phyloP scores from a whole-genome alignment of 345 rosid genomes.

The Aquilaria yunnanensis region DNA sequence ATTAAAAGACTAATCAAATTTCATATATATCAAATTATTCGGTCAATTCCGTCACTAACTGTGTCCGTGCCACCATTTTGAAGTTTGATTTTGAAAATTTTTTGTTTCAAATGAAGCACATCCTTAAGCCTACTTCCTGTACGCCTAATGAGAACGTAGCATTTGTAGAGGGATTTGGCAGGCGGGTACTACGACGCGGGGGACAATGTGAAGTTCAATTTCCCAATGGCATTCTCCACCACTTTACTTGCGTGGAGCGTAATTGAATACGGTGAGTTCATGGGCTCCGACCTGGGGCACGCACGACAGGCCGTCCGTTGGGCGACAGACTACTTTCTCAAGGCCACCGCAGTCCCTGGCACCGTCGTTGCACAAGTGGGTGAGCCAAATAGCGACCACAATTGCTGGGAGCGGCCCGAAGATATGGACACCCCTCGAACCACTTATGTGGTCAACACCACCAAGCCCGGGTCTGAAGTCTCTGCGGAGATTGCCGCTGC shows the following conservation, averaged over 20 bases:
- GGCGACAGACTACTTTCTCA: constrained; percentile 77
- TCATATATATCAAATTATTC: no score
- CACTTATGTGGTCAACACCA: constrained; percentile 42
- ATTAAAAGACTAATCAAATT: no score
- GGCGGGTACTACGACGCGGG: constrained; percentile 92
- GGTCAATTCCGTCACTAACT: no score
- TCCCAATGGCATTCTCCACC: constrained; percentile 85
- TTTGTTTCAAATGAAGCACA: not conserved
- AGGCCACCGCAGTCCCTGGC: constrained; percentile 41
- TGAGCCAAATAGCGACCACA: constrained; percentile 53
- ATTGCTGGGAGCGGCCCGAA: constrained; percentile 89
- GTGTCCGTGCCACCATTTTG: not conserved
- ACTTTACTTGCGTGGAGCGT: constrained; percentile 75
- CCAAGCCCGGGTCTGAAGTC: constrained; percentile 66
- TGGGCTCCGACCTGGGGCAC: constrained; percentile 31
- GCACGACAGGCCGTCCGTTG: constrained; percentile 59
- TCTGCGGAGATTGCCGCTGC: constrained; percentile 85
- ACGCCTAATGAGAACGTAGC: not conserved
- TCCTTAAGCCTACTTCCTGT: not conserved
- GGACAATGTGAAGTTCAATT: constrained; percentile 72
- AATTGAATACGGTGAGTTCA: constrained; percentile 50
- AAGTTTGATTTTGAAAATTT: not conserved
- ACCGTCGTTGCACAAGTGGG: constrained; percentile 36
- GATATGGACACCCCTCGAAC: constrained; percentile 92
- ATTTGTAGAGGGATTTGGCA: constrained; percentile 38